Conservation (phyloP, 108 stramenopile genomes). For the Discostella pseudostelligera region DNA sequence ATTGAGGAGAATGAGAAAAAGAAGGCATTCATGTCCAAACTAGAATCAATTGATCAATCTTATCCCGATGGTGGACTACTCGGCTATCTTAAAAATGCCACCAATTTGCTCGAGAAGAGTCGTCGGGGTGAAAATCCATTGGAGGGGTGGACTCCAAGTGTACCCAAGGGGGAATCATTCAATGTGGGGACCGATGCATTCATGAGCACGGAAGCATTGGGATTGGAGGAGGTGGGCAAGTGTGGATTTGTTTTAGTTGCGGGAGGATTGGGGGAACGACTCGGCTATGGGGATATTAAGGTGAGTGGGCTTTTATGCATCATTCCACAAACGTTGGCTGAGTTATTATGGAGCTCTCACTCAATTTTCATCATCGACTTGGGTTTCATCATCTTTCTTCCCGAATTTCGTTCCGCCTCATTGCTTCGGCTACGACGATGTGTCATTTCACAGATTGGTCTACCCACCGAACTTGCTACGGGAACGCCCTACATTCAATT, state of each 20-base stretch:
- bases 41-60: constrained; percentile 60
- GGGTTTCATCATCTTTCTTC: not conserved
- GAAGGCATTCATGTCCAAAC: constrained; percentile 49
- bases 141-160: constrained; percentile 89
- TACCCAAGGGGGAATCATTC: constrained; percentile 80
- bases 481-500: constrained; percentile 86
- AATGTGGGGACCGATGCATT: constrained; percentile 67
- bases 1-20: constrained; percentile 21
- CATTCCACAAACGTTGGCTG: not conserved
- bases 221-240: constrained; percentile 60
- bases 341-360: not conserved
- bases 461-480: constrained; percentile 92
- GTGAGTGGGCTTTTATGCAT: constrained; percentile 37
- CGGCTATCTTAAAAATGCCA: constrained; percentile 72
- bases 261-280: constrained; percentile 97
- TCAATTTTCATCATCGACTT: not conserved
- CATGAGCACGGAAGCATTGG: constrained; percentile 54
- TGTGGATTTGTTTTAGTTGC: constrained; percentile 89
- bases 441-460: constrained; percentile 67
- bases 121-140: constrained; percentile 89
- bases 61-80: constrained; percentile 60
- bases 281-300: constrained; percentile 97
- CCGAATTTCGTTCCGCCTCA: no score
- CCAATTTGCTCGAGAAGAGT: constrained; percentile 47
- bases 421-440: no score